Conservation (phyloP, 1,139 yeast genomes). For the Kurtzmaniella natalensis region DNA sequence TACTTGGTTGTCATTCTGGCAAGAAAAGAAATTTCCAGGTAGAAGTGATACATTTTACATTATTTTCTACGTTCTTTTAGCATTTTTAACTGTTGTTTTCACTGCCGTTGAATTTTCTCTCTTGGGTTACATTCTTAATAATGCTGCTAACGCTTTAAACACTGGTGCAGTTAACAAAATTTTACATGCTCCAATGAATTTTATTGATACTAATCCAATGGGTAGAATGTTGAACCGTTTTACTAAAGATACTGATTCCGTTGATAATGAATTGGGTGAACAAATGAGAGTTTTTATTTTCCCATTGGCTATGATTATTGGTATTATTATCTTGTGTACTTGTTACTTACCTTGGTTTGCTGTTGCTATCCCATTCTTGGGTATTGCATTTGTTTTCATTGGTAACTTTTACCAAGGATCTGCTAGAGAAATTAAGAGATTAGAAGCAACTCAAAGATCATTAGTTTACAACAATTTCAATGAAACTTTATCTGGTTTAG, state of each 20-base stretch:
- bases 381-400: constrained; percentile 26
- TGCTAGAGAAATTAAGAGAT: constrained; percentile 42
- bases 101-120: constrained; percentile 50
- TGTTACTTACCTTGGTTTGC: constrained; percentile 47
- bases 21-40: constrained; percentile 22
- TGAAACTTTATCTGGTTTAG: constrained; percentile 44
- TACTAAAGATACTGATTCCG: constrained; percentile 44
- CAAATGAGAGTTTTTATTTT: constrained; percentile 40
- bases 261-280: constrained; percentile 45
- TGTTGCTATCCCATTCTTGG: constrained; percentile 42
- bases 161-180: constrained; percentile 33
- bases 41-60: constrained; percentile 26
- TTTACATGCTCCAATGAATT: constrained; percentile 44
- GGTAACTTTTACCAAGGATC: constrained; percentile 42
- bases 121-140: constrained; percentile 52
- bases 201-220: constrained; percentile 43
- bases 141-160: constrained; percentile 34
- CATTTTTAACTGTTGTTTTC: constrained; percentile 42
- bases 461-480: constrained; percentile 46
- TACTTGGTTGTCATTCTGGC: constrained; percentile 40
- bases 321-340: constrained; percentile 40
- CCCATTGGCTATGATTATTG: constrained; percentile 39
- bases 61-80: constrained; percentile 29
- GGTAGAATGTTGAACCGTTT: constrained; percentile 55
- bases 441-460: constrained; percentile 43